Evolutionary conservation across 176 grass and related monocot species (phyloP), one percentile per base, ranked within the genome.

Genomic region (Eragrostis nindensis): DNA sequence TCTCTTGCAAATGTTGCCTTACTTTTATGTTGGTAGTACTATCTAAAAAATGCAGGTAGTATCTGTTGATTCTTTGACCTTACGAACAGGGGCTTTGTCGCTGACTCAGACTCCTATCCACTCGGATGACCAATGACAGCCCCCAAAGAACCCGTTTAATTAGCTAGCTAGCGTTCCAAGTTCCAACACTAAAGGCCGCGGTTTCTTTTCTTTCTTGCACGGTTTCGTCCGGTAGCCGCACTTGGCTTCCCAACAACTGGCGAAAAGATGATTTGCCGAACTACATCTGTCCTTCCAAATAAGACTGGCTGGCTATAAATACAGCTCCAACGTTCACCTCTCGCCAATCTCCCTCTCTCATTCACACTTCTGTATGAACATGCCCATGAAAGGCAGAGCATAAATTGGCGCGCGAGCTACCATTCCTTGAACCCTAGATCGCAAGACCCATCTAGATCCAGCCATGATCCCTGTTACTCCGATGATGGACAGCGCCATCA

Each of bases 301-400:
- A 62, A 61, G 55, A 21, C 38, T 50, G 8, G 48, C 4, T 62
- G 26, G 15, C 88, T 90, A 90, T 90, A 90, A 90, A 82, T 90
- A 54, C 53, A 22, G 24, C 57, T 44, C 22, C 75, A 39, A 19
- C 54, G 5, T 52, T 68, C 66, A 7, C 46, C 45, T 60, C 52
- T 21, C 40, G 8, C 32, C 50, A 32, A 27, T 32, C 43, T 27
- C 57, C 36, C 78, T 5, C 59, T 5, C 50, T 11, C 21, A 21
- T 46, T 64, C 64, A 54, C 26, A 64, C 64, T 55, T 26, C 1
- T 5, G 61, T 38, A 22, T 40, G 62, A 74, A 32, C 71, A 25
- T 3, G 30, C 0, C 78, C 65, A 44, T 78, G 66, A 8, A 70
- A 36, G 8, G 22, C 68, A 50, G 30, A 32, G 1, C 65, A 17